Evolutionary conservation across 1,284 basidiomycete species (phyloP), one percentile per base, ranked within the genome.

Genomic region (Rhodotorula sp.): DNA sequence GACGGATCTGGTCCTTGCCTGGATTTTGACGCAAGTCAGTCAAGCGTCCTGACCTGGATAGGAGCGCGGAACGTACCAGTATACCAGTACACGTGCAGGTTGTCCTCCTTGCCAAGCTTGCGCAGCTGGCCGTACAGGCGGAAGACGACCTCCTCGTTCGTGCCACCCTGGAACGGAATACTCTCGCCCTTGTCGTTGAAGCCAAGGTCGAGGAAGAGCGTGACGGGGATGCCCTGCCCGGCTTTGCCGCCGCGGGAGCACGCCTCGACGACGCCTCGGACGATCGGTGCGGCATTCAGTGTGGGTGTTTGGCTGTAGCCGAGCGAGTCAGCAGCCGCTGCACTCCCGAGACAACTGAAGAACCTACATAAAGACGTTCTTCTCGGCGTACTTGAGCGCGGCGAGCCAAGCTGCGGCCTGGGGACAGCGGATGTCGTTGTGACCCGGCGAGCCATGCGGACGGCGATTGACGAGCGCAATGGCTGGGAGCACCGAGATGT

Each of bases 331-430:
- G 42, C 23, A 42, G 17, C n/a, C 23, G n/a, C 16, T 25, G 41
- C 46, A 46, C 12, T 9, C 25, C 3, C 9, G 19, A 17, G 17
- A 2, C 27, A 16, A 8, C 7, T 23, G 27, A 45, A 17, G 19
- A 7, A 80, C 85, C 72, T 45, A 87, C 83, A 92, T 88, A 80
- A 92, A 91, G n/a, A 91, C 85, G 72, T 84, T 87, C 76, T 85
- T 85, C 79, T 86, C 82, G 19, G 90, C 90, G 74, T 89, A 87
- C 61, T 87, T 84, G 78, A 91, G 85, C 1, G 86, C 90, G 13
- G 89, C 88, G 44, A 91, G 84, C 90, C 90, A 91, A 4, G 90
- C 90, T 1, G 87, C 86, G 70, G 90, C 88, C 80, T 92, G 90
- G 2, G 90, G 88, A 68, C 87, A 88, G 45, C 85, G 81, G 46